Base-by-base conservation (phyloP, 2,329 filamentous ascomycete species). In the Venturia carpophila region DNA sequence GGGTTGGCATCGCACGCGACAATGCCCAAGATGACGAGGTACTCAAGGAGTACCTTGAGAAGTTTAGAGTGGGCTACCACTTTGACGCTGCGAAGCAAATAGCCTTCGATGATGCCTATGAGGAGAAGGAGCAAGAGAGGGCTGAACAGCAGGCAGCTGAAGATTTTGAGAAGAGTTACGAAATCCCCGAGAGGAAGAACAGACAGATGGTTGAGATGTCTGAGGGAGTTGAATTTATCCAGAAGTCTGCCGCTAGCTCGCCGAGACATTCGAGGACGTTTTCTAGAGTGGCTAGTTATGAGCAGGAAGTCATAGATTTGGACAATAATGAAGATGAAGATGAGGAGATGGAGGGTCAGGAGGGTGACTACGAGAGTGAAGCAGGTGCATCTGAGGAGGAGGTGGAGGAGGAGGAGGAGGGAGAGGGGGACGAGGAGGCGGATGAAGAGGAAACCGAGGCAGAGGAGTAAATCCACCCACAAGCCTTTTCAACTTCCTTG, bases 21-120 rank as follows among this genome's bases (percentile, higher is more conserved):
- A 88, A 94, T 78, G 80, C 84, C 66, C 81, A 82, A 66, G 92
- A 96, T 75, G 89, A 93, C 71, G 81, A 83, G 67, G 73, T 83
- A 13, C 79, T 97, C 47, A 77, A 80, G 63, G 80, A 82, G 62
- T 85, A 85, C 72, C 80, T 94, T 24, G 83, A 88, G 65, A 87
- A 87, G 73, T 82, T 85, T 66, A 82, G 86, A 45, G 81, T 96
- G 13, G 84, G 86, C 7, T 82, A 87, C 65, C 96, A 92, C 90
- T 82, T 2, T 24, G 75, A 75, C 64, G 69, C 60, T 43, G 37
- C 21, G 11, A 56, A 24, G 21, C 41, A 47, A 47, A 30, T 64
- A 7, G 61, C 65, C 11, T 63, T 9, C 24, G 61, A 42, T 60
- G 52, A 27, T 24, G 39, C 45, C 21, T 34, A 60, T 11, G 45